These are phyloP conservation scores for Thelephora ganbajun DNA, from an alignment of 768 basidiomycete genomes.

Conservation along the genomic window DNA sequence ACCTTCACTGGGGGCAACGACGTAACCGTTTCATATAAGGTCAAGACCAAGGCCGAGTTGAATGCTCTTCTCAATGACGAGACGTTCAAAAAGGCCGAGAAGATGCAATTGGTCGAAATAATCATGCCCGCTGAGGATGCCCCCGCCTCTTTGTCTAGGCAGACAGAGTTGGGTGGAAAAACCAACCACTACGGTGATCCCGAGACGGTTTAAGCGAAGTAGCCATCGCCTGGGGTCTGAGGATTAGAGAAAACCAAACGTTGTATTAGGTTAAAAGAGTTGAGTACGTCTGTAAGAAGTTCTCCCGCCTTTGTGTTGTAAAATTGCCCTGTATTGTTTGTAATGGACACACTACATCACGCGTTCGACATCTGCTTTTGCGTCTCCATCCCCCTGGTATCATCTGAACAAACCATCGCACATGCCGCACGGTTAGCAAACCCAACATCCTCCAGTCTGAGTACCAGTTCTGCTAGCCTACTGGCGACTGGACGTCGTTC, in stretches of 20 bases:
- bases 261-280: too few relatives aligned
- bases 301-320: too few relatives aligned
- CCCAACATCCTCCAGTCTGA: too few relatives aligned
- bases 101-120: constrained; percentile 72
- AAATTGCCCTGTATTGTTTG: too few relatives aligned
- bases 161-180: constrained; percentile 40
- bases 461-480: neutral
- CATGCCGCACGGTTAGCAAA: neutral
- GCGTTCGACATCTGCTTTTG: neutral
- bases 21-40: constrained; percentile 44
- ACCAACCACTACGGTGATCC: constrained; percentile 26
- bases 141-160: constrained; percentile 43
- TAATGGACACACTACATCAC: too few relatives aligned
- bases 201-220: neutral
- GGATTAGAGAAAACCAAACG: neutral
- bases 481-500: neutral
- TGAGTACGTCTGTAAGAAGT: too few relatives aligned
- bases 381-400: neutral
- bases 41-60: constrained; percentile 54
- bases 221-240: neutral
- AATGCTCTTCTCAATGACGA: constrained; percentile 48
- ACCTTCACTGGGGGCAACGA: constrained; percentile 42
- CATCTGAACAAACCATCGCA: neutral
- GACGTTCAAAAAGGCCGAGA: constrained; percentile 45
- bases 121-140: constrained; percentile 64